Conservation (phyloP, 495 filamentous ascomycete genomes). For the Xylaria scruposa region DNA sequence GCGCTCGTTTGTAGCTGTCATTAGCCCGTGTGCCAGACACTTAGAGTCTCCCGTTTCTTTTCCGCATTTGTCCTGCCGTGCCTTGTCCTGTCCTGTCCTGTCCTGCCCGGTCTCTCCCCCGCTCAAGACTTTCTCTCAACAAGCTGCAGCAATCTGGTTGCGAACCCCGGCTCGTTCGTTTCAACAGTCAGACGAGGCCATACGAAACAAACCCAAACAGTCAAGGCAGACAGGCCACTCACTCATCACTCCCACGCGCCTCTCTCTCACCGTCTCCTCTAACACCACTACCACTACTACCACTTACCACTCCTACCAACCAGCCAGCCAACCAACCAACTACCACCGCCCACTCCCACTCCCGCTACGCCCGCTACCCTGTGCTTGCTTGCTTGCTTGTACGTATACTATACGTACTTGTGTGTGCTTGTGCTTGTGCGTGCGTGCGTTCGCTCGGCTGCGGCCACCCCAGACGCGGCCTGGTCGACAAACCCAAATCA, state of each 20-base stretch:
- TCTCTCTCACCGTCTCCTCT: conserved; percentile 16
- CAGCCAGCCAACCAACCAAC: no score
- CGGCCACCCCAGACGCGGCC: conserved; percentile 30
- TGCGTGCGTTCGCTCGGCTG: conserved; percentile 27
- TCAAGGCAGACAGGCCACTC: not conserved
- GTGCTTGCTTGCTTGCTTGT: conserved; percentile 8
- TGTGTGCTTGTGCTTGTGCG: not conserved
- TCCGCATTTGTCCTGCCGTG: not conserved
- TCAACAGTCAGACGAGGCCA: conserved; percentile 26
- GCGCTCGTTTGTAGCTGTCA: conserved; percentile 6
- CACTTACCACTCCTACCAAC: not conserved
- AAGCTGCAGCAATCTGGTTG: conserved; percentile 6
- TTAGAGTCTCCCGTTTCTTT: not conserved
- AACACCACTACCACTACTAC: not conserved
- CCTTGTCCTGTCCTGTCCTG: not conserved
- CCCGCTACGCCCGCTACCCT: not conserved
- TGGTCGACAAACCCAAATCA: conserved; percentile 27
- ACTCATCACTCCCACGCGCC: not conserved
- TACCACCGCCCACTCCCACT: not conserved
- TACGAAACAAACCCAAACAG: conserved; percentile 19
- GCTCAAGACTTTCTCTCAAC: not conserved
- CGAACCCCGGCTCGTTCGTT: conserved; percentile 23
- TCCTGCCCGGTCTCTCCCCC: not conserved
- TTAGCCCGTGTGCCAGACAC: conserved; percentile 14
- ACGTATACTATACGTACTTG: no score